A percentile compares a stretch with the other conserved stretches of the same genome.
phyloP scores from a whole-genome alignment of 331 rosid species.

The Malus hybrid region DNA sequence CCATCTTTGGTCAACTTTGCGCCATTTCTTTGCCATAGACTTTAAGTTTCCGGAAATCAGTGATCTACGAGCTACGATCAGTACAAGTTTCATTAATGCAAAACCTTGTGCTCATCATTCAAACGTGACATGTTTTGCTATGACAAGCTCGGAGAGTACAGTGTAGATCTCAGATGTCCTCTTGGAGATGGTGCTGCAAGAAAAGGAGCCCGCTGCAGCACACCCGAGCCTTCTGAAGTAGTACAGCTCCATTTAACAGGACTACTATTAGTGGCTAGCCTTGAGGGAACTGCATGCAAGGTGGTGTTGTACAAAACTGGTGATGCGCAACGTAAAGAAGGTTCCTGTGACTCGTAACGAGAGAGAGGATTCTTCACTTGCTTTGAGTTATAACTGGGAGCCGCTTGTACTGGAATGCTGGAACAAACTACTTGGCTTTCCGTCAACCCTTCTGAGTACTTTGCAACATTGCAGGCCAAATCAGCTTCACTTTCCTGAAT shows the following conservation, averaged over 20 bases:
- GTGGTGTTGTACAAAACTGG: conserved; percentile 14
- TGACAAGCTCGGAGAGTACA: conserved; percentile 19
- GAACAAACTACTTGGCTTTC: conserved; percentile 20
- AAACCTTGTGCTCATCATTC: no score
- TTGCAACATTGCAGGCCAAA: conserved; percentile 15
- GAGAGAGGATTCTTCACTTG: conserved; percentile 10
- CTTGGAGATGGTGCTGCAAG: conserved; percentile 9
- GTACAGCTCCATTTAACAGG: conserved; percentile 34
- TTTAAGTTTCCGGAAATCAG: no score
- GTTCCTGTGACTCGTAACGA: conserved; percentile 23
- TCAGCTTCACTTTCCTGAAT: conserved; percentile 24
- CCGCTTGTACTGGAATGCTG: conserved; percentile 13
- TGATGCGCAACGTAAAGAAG: conserved; percentile 14
- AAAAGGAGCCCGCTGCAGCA: conserved; percentile 28
- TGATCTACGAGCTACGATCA: no score
- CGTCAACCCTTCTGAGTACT: conserved; percentile 23
- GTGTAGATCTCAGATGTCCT: conserved; percentile 18
- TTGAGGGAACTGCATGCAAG: conserved; percentile 20
- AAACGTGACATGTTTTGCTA: neutral
- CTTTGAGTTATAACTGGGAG: conserved; percentile 19
- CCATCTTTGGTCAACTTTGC: neutral
- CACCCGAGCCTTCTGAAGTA: conserved; percentile 18
- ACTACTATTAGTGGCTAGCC: conserved; percentile 18
- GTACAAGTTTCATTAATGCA: no score
- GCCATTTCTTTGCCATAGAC: neutral